Evolutionary conservation across 768 basidiomycete genomes (phyloP).

Genomic region (Antrodiella citrinella): DNA sequence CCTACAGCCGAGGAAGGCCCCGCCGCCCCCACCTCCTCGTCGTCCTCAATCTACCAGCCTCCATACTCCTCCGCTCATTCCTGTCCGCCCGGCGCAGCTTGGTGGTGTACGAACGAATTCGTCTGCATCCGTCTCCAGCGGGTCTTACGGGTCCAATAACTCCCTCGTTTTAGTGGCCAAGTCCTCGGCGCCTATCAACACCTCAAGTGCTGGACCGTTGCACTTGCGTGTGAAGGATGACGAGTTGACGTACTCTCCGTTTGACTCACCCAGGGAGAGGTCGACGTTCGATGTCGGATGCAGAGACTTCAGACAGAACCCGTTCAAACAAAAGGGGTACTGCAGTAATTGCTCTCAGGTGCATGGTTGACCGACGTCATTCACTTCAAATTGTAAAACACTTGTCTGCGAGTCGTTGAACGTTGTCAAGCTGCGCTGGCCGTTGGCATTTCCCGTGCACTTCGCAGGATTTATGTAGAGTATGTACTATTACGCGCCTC

Average conservation of each 20-base stretch:
- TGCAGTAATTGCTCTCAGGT: slow-evolving; percentile 61
- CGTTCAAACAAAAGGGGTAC: slow-evolving; percentile 55
- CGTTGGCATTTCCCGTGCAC: too few relatives aligned
- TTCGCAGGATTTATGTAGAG: too few relatives aligned
- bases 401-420: too few relatives aligned
- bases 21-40: slow-evolving; percentile 23
- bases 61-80: neutral
- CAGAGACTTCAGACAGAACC: slow-evolving; percentile 54
- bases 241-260: slow-evolving; percentile 38
- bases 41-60: slow-evolving; percentile 17
- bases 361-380: slow-evolving; percentile 26
- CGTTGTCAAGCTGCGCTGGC: too few relatives aligned
- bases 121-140: neutral
- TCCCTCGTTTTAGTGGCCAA: neutral
- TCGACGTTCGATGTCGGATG: slow-evolving; percentile 28
- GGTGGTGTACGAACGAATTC: neutral
- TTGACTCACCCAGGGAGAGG: slow-evolving; percentile 51
- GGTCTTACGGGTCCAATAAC: neutral
- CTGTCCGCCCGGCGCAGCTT: neutral
- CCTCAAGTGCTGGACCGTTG: neutral
- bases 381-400: too few relatives aligned
- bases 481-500: too few relatives aligned
- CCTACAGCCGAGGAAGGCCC: slow-evolving; percentile 14
- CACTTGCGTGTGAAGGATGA: neutral
- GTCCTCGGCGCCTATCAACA: neutral